These are phyloP conservation scores for Cercospora sojina DNA, from an alignment of 2,329 filamentous ascomycete species.

Conservation along the genomic window DNA sequence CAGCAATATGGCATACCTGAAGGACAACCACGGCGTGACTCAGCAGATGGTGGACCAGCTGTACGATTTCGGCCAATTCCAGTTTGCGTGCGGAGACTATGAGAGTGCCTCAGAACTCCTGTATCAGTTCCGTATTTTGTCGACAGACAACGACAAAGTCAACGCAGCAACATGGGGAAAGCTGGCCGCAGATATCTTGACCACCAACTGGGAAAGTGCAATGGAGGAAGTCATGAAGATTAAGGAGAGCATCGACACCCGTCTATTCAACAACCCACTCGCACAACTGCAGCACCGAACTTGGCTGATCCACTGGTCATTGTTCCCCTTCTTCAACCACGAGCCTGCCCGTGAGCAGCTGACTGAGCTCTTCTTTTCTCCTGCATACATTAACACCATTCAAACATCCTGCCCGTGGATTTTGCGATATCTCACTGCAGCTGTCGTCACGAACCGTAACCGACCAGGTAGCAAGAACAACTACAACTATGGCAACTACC, in stretches of 20 bases:
- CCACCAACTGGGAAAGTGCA: slow-evolving; percentile 89
- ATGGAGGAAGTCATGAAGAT: slow-evolving; percentile 90
- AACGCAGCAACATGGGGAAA: slow-evolving; percentile 96
- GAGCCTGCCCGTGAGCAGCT: slow-evolving; percentile 86
- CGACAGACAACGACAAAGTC: slow-evolving; percentile 97
- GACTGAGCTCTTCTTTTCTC: slow-evolving; percentile 95
- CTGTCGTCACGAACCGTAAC: slow-evolving; percentile 83
- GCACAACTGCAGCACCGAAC: slow-evolving; percentile 95
- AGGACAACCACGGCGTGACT: slow-evolving; percentile 94
- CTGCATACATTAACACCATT: slow-evolving; percentile 98
- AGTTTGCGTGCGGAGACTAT: slow-evolving; percentile 97
- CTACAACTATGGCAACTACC: slow-evolving; percentile 94
- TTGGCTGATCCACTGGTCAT: slow-evolving; percentile 96
- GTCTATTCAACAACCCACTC: slow-evolving; percentile 93
- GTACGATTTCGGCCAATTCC: slow-evolving; percentile 93
- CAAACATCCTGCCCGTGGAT: slow-evolving; percentile 98
- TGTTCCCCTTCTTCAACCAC: slow-evolving; percentile 99
- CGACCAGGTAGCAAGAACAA: slow-evolving; percentile 81
- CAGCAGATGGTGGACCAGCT: slow-evolving; percentile 94
- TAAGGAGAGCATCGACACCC: slow-evolving; percentile 87
- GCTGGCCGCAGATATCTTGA: slow-evolving; percentile 92
- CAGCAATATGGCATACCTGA: slow-evolving; percentile 96
- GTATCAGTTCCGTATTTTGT: slow-evolving; percentile 96
- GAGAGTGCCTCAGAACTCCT: slow-evolving; percentile 84
- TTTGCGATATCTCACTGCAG: slow-evolving; percentile 86